A percentile compares a stretch with the other conserved stretches of the same genome.
These are phyloP conservation scores for Schwanniomyces polymorphus DNA, from an alignment of 805 yeast genomes.

Conservation along the genomic window DNA sequence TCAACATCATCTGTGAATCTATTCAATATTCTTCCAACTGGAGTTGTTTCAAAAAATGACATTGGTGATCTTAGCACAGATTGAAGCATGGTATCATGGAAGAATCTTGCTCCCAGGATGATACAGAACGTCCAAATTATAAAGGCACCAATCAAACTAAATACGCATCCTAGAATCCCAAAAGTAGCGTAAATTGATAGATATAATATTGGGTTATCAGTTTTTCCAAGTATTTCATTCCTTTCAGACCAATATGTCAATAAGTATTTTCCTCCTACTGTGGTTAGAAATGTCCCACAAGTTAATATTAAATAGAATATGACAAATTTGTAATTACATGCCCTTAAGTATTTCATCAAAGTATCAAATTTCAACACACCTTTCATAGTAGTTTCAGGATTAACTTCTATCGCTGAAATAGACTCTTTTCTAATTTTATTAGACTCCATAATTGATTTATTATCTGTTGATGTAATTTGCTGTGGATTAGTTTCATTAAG, in stretches of 20 bases:
- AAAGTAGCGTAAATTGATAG: conserved; percentile 24
- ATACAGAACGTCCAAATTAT: conserved; percentile 31
- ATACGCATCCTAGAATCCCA: conserved; percentile 28
- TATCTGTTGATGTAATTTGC: background rate
- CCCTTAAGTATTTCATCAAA: conserved; percentile 56
- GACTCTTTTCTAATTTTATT: background rate
- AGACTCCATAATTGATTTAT: background rate
- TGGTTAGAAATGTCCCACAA: conserved; percentile 17
- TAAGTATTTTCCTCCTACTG: conserved; percentile 23
- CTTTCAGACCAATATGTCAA: conserved; percentile 38
- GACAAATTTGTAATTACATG: conserved; percentile 49
- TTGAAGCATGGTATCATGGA: conserved; percentile 37
- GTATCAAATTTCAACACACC: conserved; percentile 60
- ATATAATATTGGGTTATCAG: conserved; percentile 22
- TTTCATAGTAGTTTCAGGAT: conserved; percentile 29
- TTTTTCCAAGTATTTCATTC: conserved; percentile 18
- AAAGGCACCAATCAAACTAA: conserved; percentile 27
- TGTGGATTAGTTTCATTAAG: background rate
- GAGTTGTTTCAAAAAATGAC: conserved; percentile 24
- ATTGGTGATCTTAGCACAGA: conserved; percentile 29
- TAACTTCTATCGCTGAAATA: background rate
- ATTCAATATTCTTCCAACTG: conserved; percentile 25
- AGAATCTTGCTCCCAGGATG: conserved; percentile 28
- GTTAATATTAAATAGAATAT: conserved; percentile 36
- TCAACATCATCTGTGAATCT: conserved; percentile 25